Evolutionary conservation across 129 eudicot genomes (phyloP), one percentile per base, ranked within the genome.

Genomic region (Artemisia argyi): DNA sequence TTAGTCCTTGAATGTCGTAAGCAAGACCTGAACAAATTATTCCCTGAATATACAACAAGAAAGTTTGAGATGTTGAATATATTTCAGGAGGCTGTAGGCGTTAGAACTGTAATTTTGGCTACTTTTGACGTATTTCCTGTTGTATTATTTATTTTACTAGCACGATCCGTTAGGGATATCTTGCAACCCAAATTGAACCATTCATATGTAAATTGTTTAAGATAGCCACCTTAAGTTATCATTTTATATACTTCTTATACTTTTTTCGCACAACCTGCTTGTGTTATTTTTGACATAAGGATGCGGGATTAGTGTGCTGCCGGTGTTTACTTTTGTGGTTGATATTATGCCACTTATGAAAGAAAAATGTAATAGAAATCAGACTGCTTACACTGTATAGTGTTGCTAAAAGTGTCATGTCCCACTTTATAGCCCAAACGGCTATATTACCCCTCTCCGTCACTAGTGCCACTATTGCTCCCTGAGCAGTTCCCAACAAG

Each of bases 401-500:
- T 68, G 96, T 91, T 66, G 96, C 89, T 47, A 92, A 75, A 16
- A 89, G 86, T 53, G 85, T 89, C n/a, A 96, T 66, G 79, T 92
- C 92, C 85, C 90, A 85, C 68, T 83, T 80, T 32, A 92, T 79
- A 58, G 98, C 63, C 98, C 98, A 92, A 52, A 85, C 89, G 3
- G 89, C 78, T 7, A 79, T 28, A 2, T 89, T 89, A 65, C 90
- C 92, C 72, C 86, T 78, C 79, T 93, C 97, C 90, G 85, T 80
- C 52, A 93, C 84, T 19, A 90, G 26, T n/a, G 98, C 97, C 53
- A 87, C 85, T 65, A 85, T 67, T 2, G 85, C 89, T 42, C 97
- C 96, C 76, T 93, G 85, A 17, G 75, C 82, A 44, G n/a, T 81
- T 65, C 98, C 97, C 73, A 88, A 71, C 55, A 93, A 19, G 82